Base-by-base conservation (phyloP, 805 yeast species). In the Monosporozyma aquatica region DNA sequence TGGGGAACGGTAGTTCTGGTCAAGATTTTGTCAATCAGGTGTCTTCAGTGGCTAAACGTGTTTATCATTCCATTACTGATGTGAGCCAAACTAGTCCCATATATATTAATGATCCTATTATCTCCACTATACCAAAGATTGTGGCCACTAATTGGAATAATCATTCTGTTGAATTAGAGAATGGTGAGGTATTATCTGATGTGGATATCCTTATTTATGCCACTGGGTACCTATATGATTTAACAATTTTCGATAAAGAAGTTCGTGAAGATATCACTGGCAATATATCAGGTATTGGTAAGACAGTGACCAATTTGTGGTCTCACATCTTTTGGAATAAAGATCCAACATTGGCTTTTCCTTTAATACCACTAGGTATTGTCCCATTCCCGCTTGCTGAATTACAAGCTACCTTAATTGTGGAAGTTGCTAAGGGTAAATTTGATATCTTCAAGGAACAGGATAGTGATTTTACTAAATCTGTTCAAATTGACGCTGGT, bases 321-420 rank as follows among this genome's bases (percentile, higher is more conserved):
- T 71, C 73, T 48, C 90, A 81, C 50, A 64, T 78, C 11, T 64
- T 81, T 37, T 73, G 74, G 49, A 65, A 68, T 22, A 61, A 67
- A 14, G 83, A 82, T 48, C 86, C 87, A 0, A 74, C 83, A 1
- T 52, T 86, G 25, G 77, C 78, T 0, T 69, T 82, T 26, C 69
- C 82, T 27, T 80, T 83, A 1, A 61, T 80, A 13, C 82, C 84
- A 2, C 67, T 76, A 30, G 72, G 75, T 47, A 76, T 78, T 4
- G 62, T 81, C 0, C 84, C 87, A 5, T 78, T 80, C 47, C 69
- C 84, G 41, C 62, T 74, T 1, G 72, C 82, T 13, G 79, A 75
- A 51, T 64, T 75, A 38, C 92, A 84, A 55, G 86, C 82, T 0
- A 68, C 78, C 6, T 71, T 79, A 53, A 65, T 83, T 24, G 74